Evolutionary conservation across 169 alveolate genomes (phyloP), one percentile per base, ranked within the genome.

Genomic region (Miamiensis avidus): DNA sequence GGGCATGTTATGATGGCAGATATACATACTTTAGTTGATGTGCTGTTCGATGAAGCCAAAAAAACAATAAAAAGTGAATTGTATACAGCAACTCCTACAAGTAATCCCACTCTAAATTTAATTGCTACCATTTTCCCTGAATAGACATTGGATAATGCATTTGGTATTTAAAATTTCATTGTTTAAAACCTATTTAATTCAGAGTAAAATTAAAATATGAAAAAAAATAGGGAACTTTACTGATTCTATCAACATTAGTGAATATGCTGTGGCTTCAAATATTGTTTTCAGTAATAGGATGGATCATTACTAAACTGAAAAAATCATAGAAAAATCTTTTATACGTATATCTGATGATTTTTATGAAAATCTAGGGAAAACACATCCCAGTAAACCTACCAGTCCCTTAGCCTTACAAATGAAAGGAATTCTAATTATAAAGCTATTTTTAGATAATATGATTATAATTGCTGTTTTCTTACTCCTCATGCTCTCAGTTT

Each of bases 1-100:
- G 96, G 96, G 65, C 93, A 93, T 65, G 92, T 92, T 0, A 79
- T 94, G 0, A 75, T 93, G 0, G 76, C 93, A 27, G 97, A 94
- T 81, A 82, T 94, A 65, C 76, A 81, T 49, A 49, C 29, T 88
- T 88, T 65, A 49, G 87, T 27, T 28, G 34, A 30, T 28, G 15
- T 65, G 29, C 76, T 82, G 29, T 32, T 88, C 6, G 75, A 75
- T 28, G 15, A 64, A 65, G 81, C 31, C 29, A 88, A 75, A 30
- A 75, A 77, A 65, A 88, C 85, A 65, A 76, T 87, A 25, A 49
- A 88, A 4, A 89, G 86, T 26, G 72, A 76, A 76, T 34, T 91
- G 74, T 31, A 76, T 34, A 32, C 29, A 27, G 28, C 33, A 34
- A 76, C 34, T 65, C 77, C 84, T 31, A n/a, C 77, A n/a, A 34